Base-by-base conservation (phyloP, 129 eudicot genomes). In the Smallanthus sonchifolius region DNA sequence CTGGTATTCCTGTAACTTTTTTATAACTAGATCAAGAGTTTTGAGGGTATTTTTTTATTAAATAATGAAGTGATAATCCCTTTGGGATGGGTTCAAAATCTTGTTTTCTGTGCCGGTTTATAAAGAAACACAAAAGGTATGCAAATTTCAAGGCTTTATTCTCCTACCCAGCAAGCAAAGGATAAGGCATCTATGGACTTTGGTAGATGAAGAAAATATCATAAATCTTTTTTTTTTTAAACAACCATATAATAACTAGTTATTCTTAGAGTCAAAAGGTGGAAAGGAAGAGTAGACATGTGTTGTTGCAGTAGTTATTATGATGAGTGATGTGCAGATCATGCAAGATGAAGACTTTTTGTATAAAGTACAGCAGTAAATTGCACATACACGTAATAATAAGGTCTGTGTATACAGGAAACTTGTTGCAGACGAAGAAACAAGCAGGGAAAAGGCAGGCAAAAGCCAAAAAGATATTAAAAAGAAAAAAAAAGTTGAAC, bases 361-460 rank as follows among this genome's bases (percentile, higher is more conserved):
- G 67, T 49, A 37, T 43, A 71, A 60, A 59, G 64, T 45, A 68
- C 69, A 69, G 5, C 63, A 34, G 62, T 68, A 68, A 65, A 52
- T 67, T 48, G 34, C 19, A 51, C n/a, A 65, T 13, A 79, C 56
- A 65, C 55, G 49, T 45, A 64, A 52, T 64, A 34, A 51, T 63
- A 71, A 43, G 60, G 42, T 55, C 20, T 63, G 37, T 63, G 40
- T 42, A 62, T 24, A 70, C 74, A 69, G 19, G 62, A 47, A 72
- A 63, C 48, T 63, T 79, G 83, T 65, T 72, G 62, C 78, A 73
- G 78, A 73, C 72, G 83, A 73, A 79, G 83, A 72, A 79, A 79
- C 83, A 79, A 78, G 78, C 67, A 72, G 78, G 78, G 17, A 72
- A 79, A 79, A 72, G 74, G 78, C 83, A 79, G 83, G 78, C 83